A percentile compares a stretch with the other conserved stretches of the same genome.
Conservation (phyloP, 83 land plant species). For the Picea abies region DNA sequence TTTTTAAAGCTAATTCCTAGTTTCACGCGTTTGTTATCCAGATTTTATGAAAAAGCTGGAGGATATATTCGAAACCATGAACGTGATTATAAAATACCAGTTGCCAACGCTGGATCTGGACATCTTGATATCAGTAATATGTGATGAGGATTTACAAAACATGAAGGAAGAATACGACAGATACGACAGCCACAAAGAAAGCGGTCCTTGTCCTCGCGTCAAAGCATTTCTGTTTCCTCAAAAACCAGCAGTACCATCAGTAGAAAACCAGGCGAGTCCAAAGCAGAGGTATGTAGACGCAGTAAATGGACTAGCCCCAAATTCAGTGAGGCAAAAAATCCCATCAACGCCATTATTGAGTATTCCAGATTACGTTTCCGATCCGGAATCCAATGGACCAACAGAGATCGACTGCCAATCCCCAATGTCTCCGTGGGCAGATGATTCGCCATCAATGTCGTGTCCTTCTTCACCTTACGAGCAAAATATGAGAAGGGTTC, state of each 20-base stretch:
- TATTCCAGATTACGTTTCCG: too few relatives aligned
- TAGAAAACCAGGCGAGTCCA: too few relatives aligned
- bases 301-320: slow-evolving; percentile 12
- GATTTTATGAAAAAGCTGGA: slow-evolving; percentile 53
- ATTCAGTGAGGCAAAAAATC: too few relatives aligned
- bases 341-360: too few relatives aligned
- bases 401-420: too few relatives aligned
- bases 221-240: slow-evolving; percentile 46
- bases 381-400: too few relatives aligned
- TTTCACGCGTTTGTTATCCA: slow-evolving; percentile 12
- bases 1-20: too few relatives aligned
- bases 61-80: slow-evolving; percentile 22
- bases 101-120: slow-evolving; percentile 58
- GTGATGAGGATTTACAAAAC: slow-evolving; percentile 63
- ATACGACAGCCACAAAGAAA: slow-evolving; percentile 14
- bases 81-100: slow-evolving; percentile 58
- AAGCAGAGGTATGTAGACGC: too few relatives aligned
- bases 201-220: neutral
- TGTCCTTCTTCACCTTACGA: too few relatives aligned
- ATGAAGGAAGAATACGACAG: slow-evolving; percentile 62
- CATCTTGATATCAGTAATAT: slow-evolving; percentile 50
- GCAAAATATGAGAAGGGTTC: too few relatives aligned
- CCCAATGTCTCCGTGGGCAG: too few relatives aligned
- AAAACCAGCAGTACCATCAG: neutral
- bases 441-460: too few relatives aligned